Percentiles rank a stretch among this genome's conserved stretches.
Evolutionary conservation across 179 eudicot genomes (phyloP).

Genomic region (Nepenthes alata): DNA sequence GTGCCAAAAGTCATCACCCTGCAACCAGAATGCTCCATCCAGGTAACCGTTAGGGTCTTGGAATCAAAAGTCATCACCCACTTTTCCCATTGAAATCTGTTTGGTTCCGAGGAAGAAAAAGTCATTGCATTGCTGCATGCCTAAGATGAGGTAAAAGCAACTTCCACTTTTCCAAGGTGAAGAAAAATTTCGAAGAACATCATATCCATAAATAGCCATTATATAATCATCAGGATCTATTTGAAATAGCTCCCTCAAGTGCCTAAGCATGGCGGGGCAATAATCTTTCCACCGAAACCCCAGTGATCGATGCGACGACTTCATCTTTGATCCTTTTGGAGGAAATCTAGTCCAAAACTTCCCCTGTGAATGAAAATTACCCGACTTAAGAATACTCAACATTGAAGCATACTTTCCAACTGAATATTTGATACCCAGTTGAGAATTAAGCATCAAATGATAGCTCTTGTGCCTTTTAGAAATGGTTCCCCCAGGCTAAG

Average conservation of each 20-base stretch:
- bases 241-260: conserved; percentile 47
- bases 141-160: conserved; percentile 48
- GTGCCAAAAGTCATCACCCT: too few species aligned
- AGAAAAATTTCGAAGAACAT: conserved; percentile 48
- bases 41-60: too few species aligned
- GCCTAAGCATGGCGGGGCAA: conserved; percentile 54
- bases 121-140: too few species aligned
- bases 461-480: conserved; percentile 89
- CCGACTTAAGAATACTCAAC: conserved; percentile 16
- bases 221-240: conserved; percentile 68
- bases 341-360: conserved; percentile 40
- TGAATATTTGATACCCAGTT: conserved; percentile 45
- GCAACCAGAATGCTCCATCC: too few species aligned
- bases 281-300: conserved; percentile 38
- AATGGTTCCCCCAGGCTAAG: conserved; percentile 74
- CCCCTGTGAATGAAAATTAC: conserved; percentile 32
- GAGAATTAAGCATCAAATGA: conserved; percentile 92
- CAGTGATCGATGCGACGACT: conserved; percentile 25
- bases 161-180: conserved; percentile 77
- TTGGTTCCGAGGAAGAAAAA: too few species aligned
- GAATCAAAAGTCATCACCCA: too few species aligned
- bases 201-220: conserved; percentile 63
- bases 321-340: conserved; percentile 27
- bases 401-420: conserved; percentile 17
- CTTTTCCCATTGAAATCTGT: too few species aligned